Evolutionary conservation across 2,329 filamentous ascomycete genomes (phyloP), one percentile per base, ranked within the genome.

Genomic region (Sodiomyces alkalinus): DNA sequence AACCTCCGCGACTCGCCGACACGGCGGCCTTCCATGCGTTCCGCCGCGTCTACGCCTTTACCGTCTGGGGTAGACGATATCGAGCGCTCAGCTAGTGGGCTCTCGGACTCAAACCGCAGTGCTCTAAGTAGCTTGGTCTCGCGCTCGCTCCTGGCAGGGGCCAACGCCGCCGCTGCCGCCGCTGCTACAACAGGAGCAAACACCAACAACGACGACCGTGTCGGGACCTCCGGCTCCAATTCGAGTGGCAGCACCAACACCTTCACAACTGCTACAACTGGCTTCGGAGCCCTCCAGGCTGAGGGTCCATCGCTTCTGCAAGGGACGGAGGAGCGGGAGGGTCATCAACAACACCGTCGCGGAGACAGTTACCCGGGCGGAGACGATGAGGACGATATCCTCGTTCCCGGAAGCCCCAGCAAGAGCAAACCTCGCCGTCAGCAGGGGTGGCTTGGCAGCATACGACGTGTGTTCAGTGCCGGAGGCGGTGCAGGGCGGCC

Each of bases 361-460:
- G 16, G 21, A 2, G 17, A 22, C 2, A 25, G 26, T 15, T 29
- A 36, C 11, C 22, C 21, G 7, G 24, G 19, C 11, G 23, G 15
- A 14, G 21, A 53, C 6, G 51, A 58, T 7, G 48, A 55, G 5
- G 42, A 47, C 19, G 43, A 41, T 7, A 40, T 41, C 7, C 36
- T 41, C 12, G 31, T 45, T n/a, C 57, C 64, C 2, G 58, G 66
- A 1, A 69, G 66, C 28, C 61, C 74, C 13, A 69, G 68, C 45
- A 64, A 74, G 53, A 53, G 42, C 9, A 74, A 70, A 43, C 55
- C 60, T 22, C 51, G 62, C 4, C 55, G 63, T 16, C 33, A 32
- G 11, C 29, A 30, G n/a, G 66, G 65, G 15, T 81, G 76, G 73
- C 55, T 85, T 8, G 77, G 77, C 14, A 80, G 71, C 26, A 48